Evolutionary conservation across 768 basidiomycete species (phyloP), one percentile per base, ranked within the genome.

Genomic region (Rhizopogon vinicolor): DNA sequence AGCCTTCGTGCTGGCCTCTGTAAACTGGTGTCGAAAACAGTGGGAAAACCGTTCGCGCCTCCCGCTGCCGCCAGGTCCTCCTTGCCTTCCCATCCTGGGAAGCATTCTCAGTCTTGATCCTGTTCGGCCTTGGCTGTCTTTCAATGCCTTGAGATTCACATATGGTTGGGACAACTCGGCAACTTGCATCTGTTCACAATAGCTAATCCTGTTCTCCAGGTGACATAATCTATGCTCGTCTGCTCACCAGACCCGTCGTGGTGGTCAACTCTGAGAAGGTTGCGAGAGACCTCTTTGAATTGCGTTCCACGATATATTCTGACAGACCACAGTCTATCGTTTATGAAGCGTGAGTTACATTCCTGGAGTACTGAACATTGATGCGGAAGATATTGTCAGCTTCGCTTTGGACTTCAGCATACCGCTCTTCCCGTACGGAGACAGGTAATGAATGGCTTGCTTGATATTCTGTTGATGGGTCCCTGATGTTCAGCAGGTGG

Each of bases 291-390:
- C 57, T 76, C 12, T 62, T 76, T 16, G 72, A 75, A 22, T 70
- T 68, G 52, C 65, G 71, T 6, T 73, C 74, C 12, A 60, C 65
- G 31, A 68, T 67, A 45, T 74, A 74, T 59, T 72, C 75, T 8
- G 74, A 72, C 25, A n/a, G n/a, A n/a, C n/a, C n/a, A n/a, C n/a
- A 28, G 6, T 18, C 25, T 7, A 13, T 16, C 4, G 45, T 46
- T 18, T 14, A 28, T 3, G 8, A 46, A 28, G 3, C 4, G 45
- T 46, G 45, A 16, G 45, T 46, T 13, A 12, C 22, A 16, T 14
- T 46, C 7, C 45, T 25, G 22, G 45, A 16, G 4, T n/a, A 28
- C 13, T 29, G 13, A 10, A 9, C 10, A 3, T 28, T 46, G 13
- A 25, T 19, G 22, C 16, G 0, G 25, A 28, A 46, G 13, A 7